Evolutionary conservation across 768 basidiomycete genomes (phyloP).

Genomic region (Asterophora lycoperdoides): DNA sequence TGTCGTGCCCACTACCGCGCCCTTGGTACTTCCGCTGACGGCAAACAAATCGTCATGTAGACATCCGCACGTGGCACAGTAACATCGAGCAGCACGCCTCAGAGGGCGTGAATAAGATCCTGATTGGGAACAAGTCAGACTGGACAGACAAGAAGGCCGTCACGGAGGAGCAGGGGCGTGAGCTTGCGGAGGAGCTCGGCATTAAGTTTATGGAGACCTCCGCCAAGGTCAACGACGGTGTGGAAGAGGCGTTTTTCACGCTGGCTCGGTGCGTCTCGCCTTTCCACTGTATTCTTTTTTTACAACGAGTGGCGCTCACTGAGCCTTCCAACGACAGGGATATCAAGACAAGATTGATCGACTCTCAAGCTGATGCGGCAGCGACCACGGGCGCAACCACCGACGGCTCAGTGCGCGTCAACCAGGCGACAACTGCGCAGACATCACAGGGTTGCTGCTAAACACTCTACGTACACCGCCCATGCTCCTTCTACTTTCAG

Average conservation of each 20-base stretch:
- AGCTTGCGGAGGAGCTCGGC: conserved; percentile 90
- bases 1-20: conserved; percentile 12
- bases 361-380: conserved; percentile 73
- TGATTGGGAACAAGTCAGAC: conserved; percentile 98
- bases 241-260: conserved; percentile 98
- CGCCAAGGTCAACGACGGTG: conserved; percentile 95
- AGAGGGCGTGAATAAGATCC: conserved; percentile 98
- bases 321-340: conserved; percentile 48
- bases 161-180: conserved; percentile 86
- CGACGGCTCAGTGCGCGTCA: conserved; percentile 63
- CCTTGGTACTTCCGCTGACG: not conserved
- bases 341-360: conserved; percentile 96
- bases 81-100: conserved; percentile 99
- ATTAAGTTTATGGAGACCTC: conserved; percentile 97
- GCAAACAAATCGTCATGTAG: conserved; percentile 35
- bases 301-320: not conserved
- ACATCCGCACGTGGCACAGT: conserved; percentile 96
- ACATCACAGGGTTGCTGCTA: conserved; percentile 51
- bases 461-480: conserved; percentile 14
- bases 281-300: not conserved
- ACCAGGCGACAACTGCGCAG: conserved; percentile 47
- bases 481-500: too few species aligned
- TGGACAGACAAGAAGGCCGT: conserved; percentile 96
- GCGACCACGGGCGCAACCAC: conserved; percentile 36
- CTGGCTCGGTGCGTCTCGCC: conserved; percentile 72